These are phyloP conservation scores for Ophiostoma ulmi DNA, from an alignment of 2,329 filamentous ascomycete species.

Conservation along the genomic window DNA sequence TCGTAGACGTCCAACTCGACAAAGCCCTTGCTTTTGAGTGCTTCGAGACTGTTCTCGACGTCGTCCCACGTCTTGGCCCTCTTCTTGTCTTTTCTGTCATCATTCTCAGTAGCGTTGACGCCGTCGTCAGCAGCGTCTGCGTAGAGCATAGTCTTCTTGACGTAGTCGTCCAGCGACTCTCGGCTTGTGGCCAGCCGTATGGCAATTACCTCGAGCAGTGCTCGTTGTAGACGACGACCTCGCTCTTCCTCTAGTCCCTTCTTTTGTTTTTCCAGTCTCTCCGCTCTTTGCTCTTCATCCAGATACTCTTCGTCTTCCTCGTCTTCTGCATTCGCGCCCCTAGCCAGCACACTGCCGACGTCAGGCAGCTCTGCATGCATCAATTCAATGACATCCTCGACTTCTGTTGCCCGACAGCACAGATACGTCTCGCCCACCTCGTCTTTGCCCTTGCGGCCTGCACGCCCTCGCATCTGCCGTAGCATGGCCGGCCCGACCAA, in stretches of 20 bases:
- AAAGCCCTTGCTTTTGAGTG: conserved; percentile 36
- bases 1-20: conserved; percentile 49
- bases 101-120: conserved; percentile 32
- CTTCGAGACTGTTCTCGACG: conserved; percentile 52
- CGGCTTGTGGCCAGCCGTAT: conserved; percentile 62
- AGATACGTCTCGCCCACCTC: conserved; percentile 72
- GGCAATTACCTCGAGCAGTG: conserved; percentile 65
- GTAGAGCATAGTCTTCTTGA: conserved; percentile 61
- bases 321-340: background rate
- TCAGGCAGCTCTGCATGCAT: conserved; percentile 68
- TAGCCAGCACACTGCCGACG: conserved; percentile 44
- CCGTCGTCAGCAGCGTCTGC: conserved; percentile 36
- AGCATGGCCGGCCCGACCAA: conserved; percentile 74
- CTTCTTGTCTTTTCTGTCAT: conserved; percentile 43
- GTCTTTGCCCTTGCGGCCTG: conserved; percentile 73
- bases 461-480: conserved; percentile 73
- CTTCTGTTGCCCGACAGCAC: conserved; percentile 63
- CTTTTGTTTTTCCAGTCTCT: background rate
- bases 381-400: conserved; percentile 64
- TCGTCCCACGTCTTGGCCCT: conserved; percentile 34
- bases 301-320: conserved; percentile 39
- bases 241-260: background rate
- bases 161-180: conserved; percentile 62
- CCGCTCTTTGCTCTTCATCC: background rate
- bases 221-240: conserved; percentile 56